Percentiles rank a stretch among this genome's conserved stretches.
These are phyloP conservation scores for Aspergillus steynii DNA, from an alignment of 495 filamentous ascomycete genomes.

Conservation along the genomic window DNA sequence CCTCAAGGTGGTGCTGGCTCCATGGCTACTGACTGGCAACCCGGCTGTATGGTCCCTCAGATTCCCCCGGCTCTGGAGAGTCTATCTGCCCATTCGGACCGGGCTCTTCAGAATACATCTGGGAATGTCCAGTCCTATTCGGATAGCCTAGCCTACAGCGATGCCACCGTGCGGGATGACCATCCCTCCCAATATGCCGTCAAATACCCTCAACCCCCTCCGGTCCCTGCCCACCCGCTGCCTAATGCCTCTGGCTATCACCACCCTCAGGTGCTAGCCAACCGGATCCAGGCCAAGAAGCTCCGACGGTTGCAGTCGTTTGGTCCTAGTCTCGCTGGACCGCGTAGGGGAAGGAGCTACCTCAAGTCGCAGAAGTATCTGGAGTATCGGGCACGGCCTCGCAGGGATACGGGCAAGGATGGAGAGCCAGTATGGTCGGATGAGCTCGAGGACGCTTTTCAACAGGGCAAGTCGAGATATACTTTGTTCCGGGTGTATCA, in stretches of 20 bases:
- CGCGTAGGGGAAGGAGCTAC: conserved; percentile 42
- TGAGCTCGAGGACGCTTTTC: conserved; percentile 81
- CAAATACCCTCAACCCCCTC: conserved; percentile 43
- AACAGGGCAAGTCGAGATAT: conserved; percentile 65
- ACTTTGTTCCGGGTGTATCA: not conserved
- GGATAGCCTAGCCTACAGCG: conserved; percentile 35
- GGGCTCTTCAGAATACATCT: conserved; percentile 51
- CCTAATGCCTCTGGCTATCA: conserved; percentile 30
- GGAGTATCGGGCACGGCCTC: conserved; percentile 71
- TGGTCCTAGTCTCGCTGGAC: conserved; percentile 27
- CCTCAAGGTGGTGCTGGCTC: conserved; percentile 41
- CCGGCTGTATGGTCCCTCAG: conserved; percentile 45
- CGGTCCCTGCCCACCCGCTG: conserved; percentile 33
- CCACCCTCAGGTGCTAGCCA: conserved; percentile 32
- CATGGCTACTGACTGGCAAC: conserved; percentile 53
- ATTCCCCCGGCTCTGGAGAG: conserved; percentile 42
- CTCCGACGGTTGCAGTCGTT: conserved; percentile 42
- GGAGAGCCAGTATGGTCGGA: conserved; percentile 77
- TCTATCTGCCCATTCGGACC: conserved; percentile 41
- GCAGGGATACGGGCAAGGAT: conserved; percentile 52
- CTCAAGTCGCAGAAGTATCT: conserved; percentile 50
- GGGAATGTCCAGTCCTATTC: conserved; percentile 51
- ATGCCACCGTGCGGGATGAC: conserved; percentile 36
- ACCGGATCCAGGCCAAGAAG: conserved; percentile 40
- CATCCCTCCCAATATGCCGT: conserved; percentile 40